Conservation (phyloP, 2,329 filamentous ascomycete genomes). For the Penicillium sp. region DNA sequence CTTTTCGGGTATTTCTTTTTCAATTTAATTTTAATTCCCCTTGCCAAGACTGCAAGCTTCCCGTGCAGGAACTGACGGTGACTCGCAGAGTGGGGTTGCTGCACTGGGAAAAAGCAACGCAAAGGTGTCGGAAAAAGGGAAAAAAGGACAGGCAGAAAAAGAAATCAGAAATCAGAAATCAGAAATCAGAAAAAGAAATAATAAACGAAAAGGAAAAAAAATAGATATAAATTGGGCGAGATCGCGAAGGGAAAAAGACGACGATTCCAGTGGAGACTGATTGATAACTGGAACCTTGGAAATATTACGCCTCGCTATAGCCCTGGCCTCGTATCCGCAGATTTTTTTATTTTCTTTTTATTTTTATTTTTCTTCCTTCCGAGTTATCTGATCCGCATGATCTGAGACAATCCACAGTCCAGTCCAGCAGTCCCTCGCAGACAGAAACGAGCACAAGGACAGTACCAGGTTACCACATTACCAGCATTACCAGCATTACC, state of each 20-base stretch:
- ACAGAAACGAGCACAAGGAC: too few relatives aligned
- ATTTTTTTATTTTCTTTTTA: slow-evolving; percentile 1
- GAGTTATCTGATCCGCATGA: slow-evolving; percentile 29
- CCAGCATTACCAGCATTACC: too few relatives aligned
- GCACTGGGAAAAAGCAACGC: too few relatives aligned
- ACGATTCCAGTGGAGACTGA: slow-evolving; percentile 31
- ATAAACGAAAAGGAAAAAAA: neutral
- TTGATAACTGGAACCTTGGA: slow-evolving; percentile 27
- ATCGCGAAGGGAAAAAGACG: neutral
- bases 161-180: too few relatives aligned
- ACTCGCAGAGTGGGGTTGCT: slow-evolving; percentile 3
- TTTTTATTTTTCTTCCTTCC: slow-evolving; percentile 15
- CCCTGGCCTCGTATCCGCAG: slow-evolving; percentile 14
- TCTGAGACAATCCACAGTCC: too few relatives aligned
- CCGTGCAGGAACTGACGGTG: slow-evolving; percentile 9
- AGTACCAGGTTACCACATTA: too few relatives aligned
- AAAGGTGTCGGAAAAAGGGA: too few relatives aligned
- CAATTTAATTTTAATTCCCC: neutral
- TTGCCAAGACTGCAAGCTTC: neutral
- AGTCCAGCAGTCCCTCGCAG: too few relatives aligned
- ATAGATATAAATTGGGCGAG: neutral
- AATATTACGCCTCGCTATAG: slow-evolving; percentile 11
- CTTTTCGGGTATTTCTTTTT: neutral
- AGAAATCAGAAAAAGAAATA: neutral
- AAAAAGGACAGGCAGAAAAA: neutral